Conservation (phyloP, 148 eudicot species). For the Agrostemma githago region DNA sequence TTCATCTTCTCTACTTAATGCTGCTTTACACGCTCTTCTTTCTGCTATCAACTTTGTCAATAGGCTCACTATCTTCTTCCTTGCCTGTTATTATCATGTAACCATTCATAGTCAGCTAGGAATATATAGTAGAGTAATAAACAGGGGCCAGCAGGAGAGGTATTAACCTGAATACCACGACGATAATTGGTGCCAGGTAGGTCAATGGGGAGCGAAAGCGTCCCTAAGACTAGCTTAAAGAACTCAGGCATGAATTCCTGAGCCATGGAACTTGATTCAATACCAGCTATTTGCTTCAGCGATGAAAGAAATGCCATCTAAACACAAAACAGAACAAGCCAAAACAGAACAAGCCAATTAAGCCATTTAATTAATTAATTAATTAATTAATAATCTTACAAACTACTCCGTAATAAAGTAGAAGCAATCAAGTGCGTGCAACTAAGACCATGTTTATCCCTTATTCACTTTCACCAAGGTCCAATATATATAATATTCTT, state of each 20-base stretch:
- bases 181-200: constrained; percentile 83
- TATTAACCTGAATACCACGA: constrained; percentile 64
- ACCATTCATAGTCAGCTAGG: no score
- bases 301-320: constrained; percentile 92
- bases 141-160: no score
- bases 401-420: background rate
- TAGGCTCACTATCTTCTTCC: constrained; percentile 61
- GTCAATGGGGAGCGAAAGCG: constrained; percentile 80
- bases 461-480: no score
- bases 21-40: constrained; percentile 49
- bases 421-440: no score
- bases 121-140: no score
- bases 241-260: constrained; percentile 75
- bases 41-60: constrained; percentile 52
- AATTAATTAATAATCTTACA: background rate
- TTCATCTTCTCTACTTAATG: background rate
- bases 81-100: constrained; percentile 42
- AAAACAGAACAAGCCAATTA: background rate
- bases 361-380: background rate
- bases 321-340: background rate
- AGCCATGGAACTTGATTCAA: constrained; percentile 46
- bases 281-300: constrained; percentile 64
- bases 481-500: no score
- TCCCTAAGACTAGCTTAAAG: constrained; percentile 70
- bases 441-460: no score